Base-by-base conservation (phyloP, 805 yeast species). In the Teunomyces barrocoloradensis region DNA sequence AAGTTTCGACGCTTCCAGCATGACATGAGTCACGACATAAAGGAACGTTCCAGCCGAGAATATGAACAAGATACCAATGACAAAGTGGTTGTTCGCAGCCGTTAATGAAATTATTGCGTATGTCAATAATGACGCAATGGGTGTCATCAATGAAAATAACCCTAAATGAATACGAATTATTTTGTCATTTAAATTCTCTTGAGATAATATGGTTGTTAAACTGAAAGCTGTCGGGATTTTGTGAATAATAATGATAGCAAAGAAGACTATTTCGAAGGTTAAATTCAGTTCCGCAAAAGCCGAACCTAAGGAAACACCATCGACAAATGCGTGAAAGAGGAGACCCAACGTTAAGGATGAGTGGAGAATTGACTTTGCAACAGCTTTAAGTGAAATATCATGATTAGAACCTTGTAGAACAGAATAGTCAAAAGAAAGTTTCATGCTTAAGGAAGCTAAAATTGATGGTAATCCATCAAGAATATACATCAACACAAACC, bases 221-320 rank as follows among this genome's bases (percentile, higher is more conserved):
- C 90, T 85, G 60, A 87, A 83, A 4, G 89, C 75, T 0, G 92
- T 84, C 0, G 94, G 94, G 4, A 86, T 69, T 61, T 87, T 87
- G 68, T 87, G 94, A 28, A 84, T 58, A 49, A 86, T 71, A 25
- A 87, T 78, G 10, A 88, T 83, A 10, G 82, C 43, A 41, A 84
- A 77, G 43, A 87, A 79, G 33, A 81, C 53, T 41, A 69, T 32
- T 49, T 66, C 73, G 32, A 76, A 63, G 5, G 71, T 61, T 6
- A 64, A 56, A 47, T 66, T 66, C 17, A 68, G 61, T n/a, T 55
- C 56, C 20, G 75, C 62, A 42, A 74, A 71, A 1, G 85, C 74
- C 0, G 89, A 78, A 0, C 90, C 89, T 30, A 87, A 66, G 0
- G 89, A 84, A 5, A 87, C 68, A 1, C 95, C 95, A 56, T 87